Base-by-base conservation (phyloP, 306 rosid genomes). In the Calophaca sinica region DNA sequence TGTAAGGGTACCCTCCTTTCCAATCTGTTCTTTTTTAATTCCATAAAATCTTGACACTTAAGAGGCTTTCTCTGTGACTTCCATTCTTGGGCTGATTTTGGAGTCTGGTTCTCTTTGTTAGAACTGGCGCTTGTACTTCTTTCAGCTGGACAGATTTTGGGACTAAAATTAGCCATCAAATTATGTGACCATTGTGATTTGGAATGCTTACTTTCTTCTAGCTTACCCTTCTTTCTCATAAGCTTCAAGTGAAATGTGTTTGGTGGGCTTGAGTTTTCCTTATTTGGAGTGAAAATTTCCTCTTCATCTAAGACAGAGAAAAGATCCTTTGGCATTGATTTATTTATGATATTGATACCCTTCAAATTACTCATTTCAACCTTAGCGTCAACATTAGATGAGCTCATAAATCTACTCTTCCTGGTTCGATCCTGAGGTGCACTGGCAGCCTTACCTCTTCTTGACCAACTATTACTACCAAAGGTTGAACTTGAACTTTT, bases 251-350 rank as follows among this genome's bases (percentile, higher is more conserved):
- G 73, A 80, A 77, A 86, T 50, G 84, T 81, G 48, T 85, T 77
- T 80, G 90, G 84, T 63, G 93, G 87, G 67, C 89, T 85, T 31
- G 84, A 83, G 81, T 87, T 91, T 76, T 89, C 96, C 85, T 88
- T 94, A 76, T 83, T 88, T 32, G 85, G 89, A 61, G 91, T 82
- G 61, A 72, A 87, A 12, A 67, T 71, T 78, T 87, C 91, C 67
- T 78, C 88, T 72, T 87, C 97, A 54, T 81, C 82, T 36, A 74
- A 78, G 77, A 45, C 80, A 68, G 84, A 78, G 31, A 73, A 67
- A 73, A 49, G 62, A 63, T 83, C 73, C 72, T 73, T 85, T 33
- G 70, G 42, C 29, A 58, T 73, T 28, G 68, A 29, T 59, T 73
- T 72, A 31, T 75, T 68, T 32, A 66, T 69, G 28, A 42, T 49